Evolutionary conservation across 306 rosid species (phyloP).

Genomic region (Casuarina cunninghamiana): DNA sequence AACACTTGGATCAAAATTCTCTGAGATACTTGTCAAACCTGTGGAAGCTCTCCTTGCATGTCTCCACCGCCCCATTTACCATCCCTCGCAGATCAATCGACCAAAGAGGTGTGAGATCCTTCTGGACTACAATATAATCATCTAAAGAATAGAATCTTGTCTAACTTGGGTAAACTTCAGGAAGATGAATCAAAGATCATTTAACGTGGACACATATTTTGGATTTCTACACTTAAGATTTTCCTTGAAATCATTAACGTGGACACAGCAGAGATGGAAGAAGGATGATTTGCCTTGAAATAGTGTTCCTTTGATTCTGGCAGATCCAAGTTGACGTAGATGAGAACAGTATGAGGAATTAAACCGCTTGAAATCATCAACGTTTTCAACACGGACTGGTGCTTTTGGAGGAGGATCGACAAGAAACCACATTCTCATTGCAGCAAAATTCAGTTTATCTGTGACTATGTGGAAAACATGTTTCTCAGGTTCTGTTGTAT

Average conservation of each 20-base stretch:
- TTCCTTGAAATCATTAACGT: constrained; percentile 27
- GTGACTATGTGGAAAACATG: constrained; percentile 96
- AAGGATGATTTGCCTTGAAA: constrained; percentile 89
- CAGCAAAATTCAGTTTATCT: constrained; percentile 82
- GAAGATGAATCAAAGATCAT: constrained; percentile 93
- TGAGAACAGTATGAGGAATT: constrained; percentile 97
- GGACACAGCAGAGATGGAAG: constrained; percentile 72
- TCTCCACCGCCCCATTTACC: constrained; percentile 98
- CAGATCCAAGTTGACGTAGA: constrained; percentile 89
- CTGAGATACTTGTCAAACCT: constrained; percentile 94
- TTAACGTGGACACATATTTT: constrained; percentile 89
- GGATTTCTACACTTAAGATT: constrained; percentile 92
- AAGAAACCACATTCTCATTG: constrained; percentile 95
- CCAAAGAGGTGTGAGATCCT: constrained; percentile 92
- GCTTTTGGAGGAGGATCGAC: constrained; percentile 75
- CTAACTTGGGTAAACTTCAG: constrained; percentile 88
- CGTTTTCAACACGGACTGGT: constrained; percentile 73
- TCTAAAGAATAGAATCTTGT: constrained; percentile 87
- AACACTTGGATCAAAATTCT: constrained; percentile 82
- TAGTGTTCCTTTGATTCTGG: constrained; percentile 84
- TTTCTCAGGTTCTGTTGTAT: constrained; percentile 82
- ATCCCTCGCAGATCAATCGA: constrained; percentile 78
- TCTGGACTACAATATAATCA: constrained; percentile 95
- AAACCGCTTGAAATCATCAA: constrained; percentile 94
- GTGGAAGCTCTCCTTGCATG: constrained; percentile 98